Percentiles rank a stretch among this genome's conserved stretches.
These are phyloP conservation scores for Rhinocladiella mackenziei DNA, from an alignment of 2,329 filamentous ascomycete species.

Conservation along the genomic window DNA sequence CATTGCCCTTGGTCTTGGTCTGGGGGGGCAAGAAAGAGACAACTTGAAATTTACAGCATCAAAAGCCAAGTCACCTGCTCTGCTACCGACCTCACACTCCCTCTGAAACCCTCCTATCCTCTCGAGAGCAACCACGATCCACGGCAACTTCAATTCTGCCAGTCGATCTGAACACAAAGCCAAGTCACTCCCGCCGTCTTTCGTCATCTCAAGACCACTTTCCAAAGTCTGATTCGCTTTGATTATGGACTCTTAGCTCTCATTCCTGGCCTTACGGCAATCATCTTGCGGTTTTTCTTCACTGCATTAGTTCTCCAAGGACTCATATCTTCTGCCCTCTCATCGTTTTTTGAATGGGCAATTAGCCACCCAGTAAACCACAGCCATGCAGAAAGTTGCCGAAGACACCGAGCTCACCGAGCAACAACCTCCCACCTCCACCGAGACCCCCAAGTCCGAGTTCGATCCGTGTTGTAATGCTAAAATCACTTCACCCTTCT, in stretches of 20 bases:
- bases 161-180: too few species aligned
- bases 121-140: neutral
- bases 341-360: constrained; percentile 5
- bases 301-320: constrained; percentile 6
- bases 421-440: constrained; percentile 9
- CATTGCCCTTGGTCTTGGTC: too few species aligned
- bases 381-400: constrained; percentile 9
- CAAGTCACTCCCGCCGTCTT: neutral
- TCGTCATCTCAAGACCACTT: neutral
- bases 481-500: constrained; percentile 44
- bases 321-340: constrained; percentile 4
- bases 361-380: constrained; percentile 1
- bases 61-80: too few species aligned
- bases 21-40: too few species aligned
- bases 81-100: neutral
- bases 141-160: too few species aligned
- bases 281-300: neutral
- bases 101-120: neutral
- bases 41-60: too few species aligned
- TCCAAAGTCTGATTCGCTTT: neutral
- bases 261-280: constrained; percentile 10
- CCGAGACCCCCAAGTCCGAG: constrained; percentile 27
- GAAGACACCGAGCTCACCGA: constrained; percentile 23
- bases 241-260: constrained; percentile 17
- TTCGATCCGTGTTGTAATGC: constrained; percentile 40